A percentile compares a stretch with the other conserved stretches of the same genome.
Evolutionary conservation across 2,329 filamentous ascomycete species (phyloP).

Genomic region (Aureobasidium sp.): DNA sequence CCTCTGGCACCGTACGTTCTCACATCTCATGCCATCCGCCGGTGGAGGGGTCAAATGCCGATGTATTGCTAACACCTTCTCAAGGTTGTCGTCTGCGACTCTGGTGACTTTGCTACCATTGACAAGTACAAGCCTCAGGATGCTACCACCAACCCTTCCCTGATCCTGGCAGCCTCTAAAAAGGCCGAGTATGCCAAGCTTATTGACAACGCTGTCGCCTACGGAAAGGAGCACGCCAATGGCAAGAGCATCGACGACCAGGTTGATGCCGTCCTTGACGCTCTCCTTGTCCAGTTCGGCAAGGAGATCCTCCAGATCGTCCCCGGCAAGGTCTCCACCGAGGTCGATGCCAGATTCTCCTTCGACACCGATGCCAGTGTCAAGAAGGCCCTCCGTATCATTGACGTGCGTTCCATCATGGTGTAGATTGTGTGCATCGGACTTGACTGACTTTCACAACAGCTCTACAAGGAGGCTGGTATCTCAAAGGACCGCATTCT

Average conservation of each 20-base stretch:
- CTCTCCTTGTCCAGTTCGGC: conserved; percentile 94
- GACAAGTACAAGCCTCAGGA: conserved; percentile 99
- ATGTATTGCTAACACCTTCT: conserved; percentile 15
- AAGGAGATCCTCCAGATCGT: conserved; percentile 96
- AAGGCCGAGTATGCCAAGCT: conserved; percentile 92
- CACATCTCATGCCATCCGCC: conserved; percentile 11
- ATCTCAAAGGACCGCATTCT: conserved; percentile 90
- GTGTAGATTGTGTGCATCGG: background rate
- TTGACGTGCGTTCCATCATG: conserved; percentile 59
- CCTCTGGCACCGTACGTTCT: conserved; percentile 81
- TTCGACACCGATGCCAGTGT: conserved; percentile 91
- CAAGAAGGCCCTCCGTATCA: conserved; percentile 93
- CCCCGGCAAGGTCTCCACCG: conserved; percentile 96
- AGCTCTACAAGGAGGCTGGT: conserved; percentile 92
- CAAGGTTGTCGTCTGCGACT: conserved; percentile 92
- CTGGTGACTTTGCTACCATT: conserved; percentile 79
- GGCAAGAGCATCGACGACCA: conserved; percentile 59
- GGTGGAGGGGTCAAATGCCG: conserved; percentile 3
- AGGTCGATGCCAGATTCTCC: conserved; percentile 93
- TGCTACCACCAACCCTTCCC: conserved; percentile 98
- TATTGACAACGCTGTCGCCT: conserved; percentile 76
- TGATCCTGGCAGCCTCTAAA: conserved; percentile 97
- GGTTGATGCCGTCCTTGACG: conserved; percentile 85
- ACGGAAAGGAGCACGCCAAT: conserved; percentile 69
- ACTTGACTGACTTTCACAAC: conserved; percentile 24